A percentile compares a stretch with the other conserved stretches of the same genome.
Evolutionary conservation across 2,329 filamentous ascomycete genomes (phyloP).

Genomic region (Alternaria infectoria): DNA sequence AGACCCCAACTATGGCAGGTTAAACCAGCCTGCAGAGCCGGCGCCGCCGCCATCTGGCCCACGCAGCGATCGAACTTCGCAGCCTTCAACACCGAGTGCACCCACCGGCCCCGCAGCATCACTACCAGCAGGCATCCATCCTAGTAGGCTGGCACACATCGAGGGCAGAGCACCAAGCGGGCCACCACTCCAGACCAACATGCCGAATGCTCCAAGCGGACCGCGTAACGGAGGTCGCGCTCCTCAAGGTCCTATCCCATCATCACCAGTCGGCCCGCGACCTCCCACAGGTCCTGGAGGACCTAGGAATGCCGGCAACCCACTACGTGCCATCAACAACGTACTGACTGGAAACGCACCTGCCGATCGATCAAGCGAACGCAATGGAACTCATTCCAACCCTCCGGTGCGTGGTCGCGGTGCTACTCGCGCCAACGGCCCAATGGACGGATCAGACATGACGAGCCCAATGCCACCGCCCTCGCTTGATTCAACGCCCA

Average conservation of each 20-base stretch:
- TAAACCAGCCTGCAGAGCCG: slow-evolving; percentile 57
- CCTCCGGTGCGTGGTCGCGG: slow-evolving; percentile 43
- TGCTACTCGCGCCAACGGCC: slow-evolving; percentile 34
- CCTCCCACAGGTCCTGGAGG: slow-evolving; percentile 45
- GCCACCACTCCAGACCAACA: slow-evolving; percentile 41
- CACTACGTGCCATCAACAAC: slow-evolving; percentile 38
- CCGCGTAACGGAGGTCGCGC: slow-evolving; percentile 39
- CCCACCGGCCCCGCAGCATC: slow-evolving; percentile 40
- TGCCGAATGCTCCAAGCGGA: slow-evolving; percentile 43
- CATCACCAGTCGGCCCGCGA: slow-evolving; percentile 37
- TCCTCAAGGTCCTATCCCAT: slow-evolving; percentile 31
- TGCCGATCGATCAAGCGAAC: slow-evolving; percentile 27
- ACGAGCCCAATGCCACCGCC: slow-evolving; percentile 30
- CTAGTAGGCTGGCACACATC: slow-evolving; percentile 59
- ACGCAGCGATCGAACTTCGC: slow-evolving; percentile 47
- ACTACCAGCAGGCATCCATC: slow-evolving; percentile 59
- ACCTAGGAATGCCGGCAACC: slow-evolving; percentile 29
- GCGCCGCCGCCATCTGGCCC: slow-evolving; percentile 64
- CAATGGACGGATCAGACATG: slow-evolving; percentile 20
- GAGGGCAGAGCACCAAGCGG: slow-evolving; percentile 26
- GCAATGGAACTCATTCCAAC: slow-evolving; percentile 16
- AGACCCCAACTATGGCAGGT: slow-evolving; percentile 57
- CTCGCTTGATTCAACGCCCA: slow-evolving; percentile 32
- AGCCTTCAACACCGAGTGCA: slow-evolving; percentile 38
- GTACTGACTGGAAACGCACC: slow-evolving; percentile 37